Base-by-base conservation (phyloP, 1,284 basidiomycete species). In the Stereum hirsutum region DNA sequence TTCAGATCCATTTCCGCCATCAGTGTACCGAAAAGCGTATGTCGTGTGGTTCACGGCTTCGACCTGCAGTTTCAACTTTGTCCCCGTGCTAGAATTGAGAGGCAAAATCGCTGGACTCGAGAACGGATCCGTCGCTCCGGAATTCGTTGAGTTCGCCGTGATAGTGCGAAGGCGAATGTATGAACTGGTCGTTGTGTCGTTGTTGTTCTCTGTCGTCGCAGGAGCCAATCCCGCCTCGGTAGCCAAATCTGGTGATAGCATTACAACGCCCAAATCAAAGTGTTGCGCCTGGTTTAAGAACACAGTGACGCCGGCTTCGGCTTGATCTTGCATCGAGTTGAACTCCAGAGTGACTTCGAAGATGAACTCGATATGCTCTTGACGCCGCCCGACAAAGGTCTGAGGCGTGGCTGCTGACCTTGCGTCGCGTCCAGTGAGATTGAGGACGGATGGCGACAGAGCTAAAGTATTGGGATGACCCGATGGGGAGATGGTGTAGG, bases 251-350 rank as follows among this genome's bases (percentile, higher is more conserved):
- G 39, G 32, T 8, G 51, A 36, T 5, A 58, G 48, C 26, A 47
- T 41, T 21, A 58, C 57, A 20, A 60, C 45, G 14, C 57, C 57
- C 33, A 60, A 43, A 46, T 60, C 57, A 37, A 57, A 47, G 41
- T 60, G 58, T 45, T 59, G 57, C 32, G 41, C 24, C 31, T 59
- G 58, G 14, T 53, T 56, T 15, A 60, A 46, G 50, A 60, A 61
- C 8, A 59, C 51, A 15, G 54, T 56, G 15, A 58, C 47, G 6
- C 59, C 59, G 21, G 54, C 57, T 38, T 61, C 58, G 14, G 54
- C 57, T 28, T 51, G 51, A 5, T 49, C 42, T 15, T 44, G 38
- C 15, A 50, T 52, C 7, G 57, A 53, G 8, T 42, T 38, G 37
- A 56, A 58, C 4, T 49, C 43, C 4, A 46, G 27, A 11, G 17